Conservation (phyloP, 1,284 basidiomycete species). For the Malassezia psittaci region DNA sequence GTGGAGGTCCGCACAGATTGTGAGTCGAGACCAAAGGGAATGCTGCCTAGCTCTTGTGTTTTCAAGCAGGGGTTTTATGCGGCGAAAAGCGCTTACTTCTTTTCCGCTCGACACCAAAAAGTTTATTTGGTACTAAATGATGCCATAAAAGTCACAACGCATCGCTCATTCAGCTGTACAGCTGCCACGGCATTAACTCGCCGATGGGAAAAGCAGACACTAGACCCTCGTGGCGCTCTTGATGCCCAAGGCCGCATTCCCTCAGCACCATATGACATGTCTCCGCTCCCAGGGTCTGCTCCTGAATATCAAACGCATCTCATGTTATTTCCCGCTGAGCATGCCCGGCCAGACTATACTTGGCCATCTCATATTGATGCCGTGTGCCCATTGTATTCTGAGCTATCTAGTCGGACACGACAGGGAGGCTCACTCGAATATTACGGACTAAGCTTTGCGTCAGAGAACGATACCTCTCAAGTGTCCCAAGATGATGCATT, state of each 20-base stretch:
- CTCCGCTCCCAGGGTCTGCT: constrained; percentile 32
- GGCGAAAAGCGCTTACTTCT: no score
- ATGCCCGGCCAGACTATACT: constrained; percentile 18
- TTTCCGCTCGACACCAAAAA: no score
- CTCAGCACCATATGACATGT: constrained; percentile 28
- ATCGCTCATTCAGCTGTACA: no score
- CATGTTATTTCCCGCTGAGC: constrained; percentile 28
- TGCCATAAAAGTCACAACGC: no score
- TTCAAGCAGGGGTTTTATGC: no score
- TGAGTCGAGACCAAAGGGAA: no score
- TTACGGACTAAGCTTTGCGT: constrained; percentile 30
- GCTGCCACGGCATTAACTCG: not conserved
- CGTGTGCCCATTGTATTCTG: constrained; percentile 29
- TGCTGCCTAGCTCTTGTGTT: no score
- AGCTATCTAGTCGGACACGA: constrained; percentile 30
- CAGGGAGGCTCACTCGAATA: constrained; percentile 31
- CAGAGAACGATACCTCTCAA: constrained; percentile 10
- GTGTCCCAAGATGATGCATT: not conserved
- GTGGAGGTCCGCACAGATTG: no score
- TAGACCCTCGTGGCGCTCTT: constrained; percentile 21
- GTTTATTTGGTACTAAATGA: no score
- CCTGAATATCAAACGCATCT: constrained; percentile 35
- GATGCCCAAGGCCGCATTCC: constrained; percentile 28
- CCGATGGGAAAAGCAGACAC: not conserved
- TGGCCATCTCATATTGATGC: constrained; percentile 38